These are phyloP conservation scores for Penicillium sumatraense DNA, from an alignment of 2,329 filamentous ascomycete genomes.

Conservation along the genomic window DNA sequence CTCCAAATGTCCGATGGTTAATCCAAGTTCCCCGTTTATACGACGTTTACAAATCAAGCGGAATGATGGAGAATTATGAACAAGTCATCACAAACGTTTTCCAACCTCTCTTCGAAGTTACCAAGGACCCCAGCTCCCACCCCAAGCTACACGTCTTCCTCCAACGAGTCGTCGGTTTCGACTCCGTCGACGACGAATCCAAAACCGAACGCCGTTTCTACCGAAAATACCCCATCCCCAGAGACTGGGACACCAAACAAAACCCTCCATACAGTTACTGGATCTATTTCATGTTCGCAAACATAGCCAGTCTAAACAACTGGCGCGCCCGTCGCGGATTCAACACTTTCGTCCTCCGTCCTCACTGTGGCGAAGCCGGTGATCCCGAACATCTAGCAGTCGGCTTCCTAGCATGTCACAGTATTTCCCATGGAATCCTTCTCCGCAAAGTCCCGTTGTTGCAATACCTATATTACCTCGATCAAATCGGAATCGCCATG, in stretches of 20 bases:
- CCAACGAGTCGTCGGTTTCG: slow-evolving; percentile 93
- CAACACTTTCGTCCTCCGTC: slow-evolving; percentile 91
- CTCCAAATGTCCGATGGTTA: slow-evolving; percentile 95
- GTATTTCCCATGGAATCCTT: slow-evolving; percentile 92
- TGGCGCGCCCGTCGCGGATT: slow-evolving; percentile 91
- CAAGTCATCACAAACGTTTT: slow-evolving; percentile 91
- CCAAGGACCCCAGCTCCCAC: slow-evolving; percentile 80
- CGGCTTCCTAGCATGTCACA: slow-evolving; percentile 89
- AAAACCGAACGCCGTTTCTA: slow-evolving; percentile 94
- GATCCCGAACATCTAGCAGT: slow-evolving; percentile 96
- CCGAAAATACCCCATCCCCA: slow-evolving; percentile 90
- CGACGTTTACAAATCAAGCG: slow-evolving; percentile 91
- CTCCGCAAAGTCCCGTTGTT: slow-evolving; percentile 91
- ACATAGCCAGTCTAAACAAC: slow-evolving; percentile 88
- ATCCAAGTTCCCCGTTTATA: slow-evolving; percentile 94
- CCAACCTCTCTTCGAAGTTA: slow-evolving; percentile 91
- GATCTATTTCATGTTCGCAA: slow-evolving; percentile 97
- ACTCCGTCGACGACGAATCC: slow-evolving; percentile 97
- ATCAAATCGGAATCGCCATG: slow-evolving; percentile 98
- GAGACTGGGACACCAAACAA: slow-evolving; percentile 86
- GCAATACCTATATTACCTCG: slow-evolving; percentile 96
- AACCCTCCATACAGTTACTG: slow-evolving; percentile 99
- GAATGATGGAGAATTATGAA: slow-evolving; percentile 86
- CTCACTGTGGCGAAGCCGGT: slow-evolving; percentile 95
- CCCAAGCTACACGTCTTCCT: slow-evolving; percentile 94